These are phyloP conservation scores for Fusarium sterilihyphosum DNA, from an alignment of 2,329 filamentous ascomycete genomes.

Conservation along the genomic window DNA sequence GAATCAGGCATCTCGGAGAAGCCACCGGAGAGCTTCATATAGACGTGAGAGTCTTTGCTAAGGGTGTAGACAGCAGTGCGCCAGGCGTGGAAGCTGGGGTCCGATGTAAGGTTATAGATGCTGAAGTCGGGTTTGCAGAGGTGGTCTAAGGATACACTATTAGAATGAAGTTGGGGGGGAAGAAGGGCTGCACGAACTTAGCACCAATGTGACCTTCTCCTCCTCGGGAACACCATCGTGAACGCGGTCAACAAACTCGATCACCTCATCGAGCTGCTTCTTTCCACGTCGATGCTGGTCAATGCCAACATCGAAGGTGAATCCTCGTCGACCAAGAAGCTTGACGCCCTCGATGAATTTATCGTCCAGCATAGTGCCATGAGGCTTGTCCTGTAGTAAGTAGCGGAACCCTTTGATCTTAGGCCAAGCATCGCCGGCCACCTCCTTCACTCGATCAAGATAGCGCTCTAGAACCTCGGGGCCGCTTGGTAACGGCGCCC, in stretches of 20 bases:
- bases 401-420: conserved; percentile 84
- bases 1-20: conserved; percentile 80
- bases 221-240: conserved; percentile 69
- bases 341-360: conserved; percentile 73
- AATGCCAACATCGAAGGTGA: conserved; percentile 84
- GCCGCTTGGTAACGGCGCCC: conserved; percentile 83
- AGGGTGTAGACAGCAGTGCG: conserved; percentile 73
- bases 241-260: conserved; percentile 74
- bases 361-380: conserved; percentile 70
- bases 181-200: conserved; percentile 64
- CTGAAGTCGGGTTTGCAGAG: conserved; percentile 87
- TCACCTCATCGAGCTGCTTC: conserved; percentile 76
- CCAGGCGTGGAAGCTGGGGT: conserved; percentile 74
- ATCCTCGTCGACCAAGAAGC: conserved; percentile 70
- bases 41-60: conserved; percentile 71
- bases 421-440: conserved; percentile 71
- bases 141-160: conserved; percentile 69
- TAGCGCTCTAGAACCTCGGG: conserved; percentile 70
- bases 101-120: conserved; percentile 64
- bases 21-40: conserved; percentile 90
- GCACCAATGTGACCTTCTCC: conserved; percentile 71
- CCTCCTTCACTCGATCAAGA: conserved; percentile 67
- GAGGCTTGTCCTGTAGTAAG: conserved; percentile 80
- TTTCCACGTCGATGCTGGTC: conserved; percentile 82
- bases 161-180: not conserved